Conservation (phyloP, 345 rosid species). For the Eucalyptus marginata region DNA sequence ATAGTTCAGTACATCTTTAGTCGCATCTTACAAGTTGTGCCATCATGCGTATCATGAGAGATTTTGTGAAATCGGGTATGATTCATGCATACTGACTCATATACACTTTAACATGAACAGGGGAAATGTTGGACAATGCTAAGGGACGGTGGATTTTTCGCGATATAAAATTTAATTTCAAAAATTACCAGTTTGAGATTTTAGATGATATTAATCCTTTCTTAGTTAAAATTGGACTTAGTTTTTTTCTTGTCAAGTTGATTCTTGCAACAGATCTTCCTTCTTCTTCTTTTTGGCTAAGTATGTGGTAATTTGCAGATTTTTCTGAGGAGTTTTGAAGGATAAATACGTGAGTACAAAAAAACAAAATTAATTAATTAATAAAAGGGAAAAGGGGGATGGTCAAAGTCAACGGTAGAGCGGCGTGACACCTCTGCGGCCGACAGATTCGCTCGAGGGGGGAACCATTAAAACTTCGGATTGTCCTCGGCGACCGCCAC, state of each 20-base stretch:
- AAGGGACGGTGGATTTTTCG: background rate
- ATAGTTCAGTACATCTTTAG: background rate
- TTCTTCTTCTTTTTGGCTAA: background rate
- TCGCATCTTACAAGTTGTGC: background rate
- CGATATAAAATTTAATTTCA: background rate
- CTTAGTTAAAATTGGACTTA: background rate
- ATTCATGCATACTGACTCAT: background rate
- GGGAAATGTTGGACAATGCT: background rate
- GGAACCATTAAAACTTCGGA: background rate
- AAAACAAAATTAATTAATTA: background rate
- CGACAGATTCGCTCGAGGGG: background rate
- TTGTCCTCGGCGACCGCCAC: background rate
- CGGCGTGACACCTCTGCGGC: background rate
- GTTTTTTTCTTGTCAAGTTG: background rate
- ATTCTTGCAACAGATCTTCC: background rate
- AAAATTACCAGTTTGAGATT: background rate
- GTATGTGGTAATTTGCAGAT: background rate
- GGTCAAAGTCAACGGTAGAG: background rate
- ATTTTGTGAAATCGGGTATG: background rate
- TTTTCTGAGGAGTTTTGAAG: background rate
- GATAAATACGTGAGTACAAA: background rate
- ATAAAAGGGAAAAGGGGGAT: accelerated
- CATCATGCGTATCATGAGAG: background rate
- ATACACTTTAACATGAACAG: too few relatives aligned
- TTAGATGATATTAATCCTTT: background rate